These are phyloP conservation scores for Fraxinus sp. DNA, from an alignment of 305 asterid species.

Conservation along the genomic window DNA sequence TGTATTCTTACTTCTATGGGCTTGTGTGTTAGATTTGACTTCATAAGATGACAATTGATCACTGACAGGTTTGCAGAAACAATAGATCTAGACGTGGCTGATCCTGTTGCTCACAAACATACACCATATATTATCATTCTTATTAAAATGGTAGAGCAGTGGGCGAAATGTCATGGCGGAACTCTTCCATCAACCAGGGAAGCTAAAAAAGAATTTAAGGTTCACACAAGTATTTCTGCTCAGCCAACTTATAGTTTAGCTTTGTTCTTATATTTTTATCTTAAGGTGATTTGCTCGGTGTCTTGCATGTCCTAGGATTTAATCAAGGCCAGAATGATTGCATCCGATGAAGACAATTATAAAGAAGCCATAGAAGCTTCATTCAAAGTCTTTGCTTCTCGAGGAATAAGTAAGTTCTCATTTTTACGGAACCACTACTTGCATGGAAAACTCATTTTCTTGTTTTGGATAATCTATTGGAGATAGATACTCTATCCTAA, in stretches of 20 bases:
- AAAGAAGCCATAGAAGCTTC: conserved; percentile 93
- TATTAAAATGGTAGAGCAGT: conserved; percentile 72
- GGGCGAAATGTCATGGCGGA: conserved; percentile 70
- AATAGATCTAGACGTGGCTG: conserved; percentile 70
- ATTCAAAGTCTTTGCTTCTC: conserved; percentile 77
- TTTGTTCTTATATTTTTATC: conserved; percentile 19
- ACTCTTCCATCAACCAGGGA: conserved; percentile 79
- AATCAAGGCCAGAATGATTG: conserved; percentile 73
- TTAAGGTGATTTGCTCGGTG: conserved; percentile 35
- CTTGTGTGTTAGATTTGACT: neutral
- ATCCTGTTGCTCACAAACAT: conserved; percentile 78
- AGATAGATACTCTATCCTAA: neutral
- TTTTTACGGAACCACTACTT: neutral
- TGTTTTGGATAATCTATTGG: neutral
- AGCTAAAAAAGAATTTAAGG: conserved; percentile 81
- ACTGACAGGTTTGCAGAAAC: conserved; percentile 67
- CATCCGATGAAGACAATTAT: conserved; percentile 86
- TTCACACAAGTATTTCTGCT: conserved; percentile 26
- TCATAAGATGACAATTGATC: conserved; percentile 27
- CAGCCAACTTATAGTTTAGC: neutral
- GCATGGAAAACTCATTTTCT: neutral
- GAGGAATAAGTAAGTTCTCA: conserved; percentile 80
- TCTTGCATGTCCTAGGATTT: conserved; percentile 57
- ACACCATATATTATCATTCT: conserved; percentile 84
- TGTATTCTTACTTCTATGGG: neutral